Evolutionary conservation across 129 eudicot species (phyloP), one percentile per base, ranked within the genome.

Genomic region (Saussurea involucrata): DNA sequence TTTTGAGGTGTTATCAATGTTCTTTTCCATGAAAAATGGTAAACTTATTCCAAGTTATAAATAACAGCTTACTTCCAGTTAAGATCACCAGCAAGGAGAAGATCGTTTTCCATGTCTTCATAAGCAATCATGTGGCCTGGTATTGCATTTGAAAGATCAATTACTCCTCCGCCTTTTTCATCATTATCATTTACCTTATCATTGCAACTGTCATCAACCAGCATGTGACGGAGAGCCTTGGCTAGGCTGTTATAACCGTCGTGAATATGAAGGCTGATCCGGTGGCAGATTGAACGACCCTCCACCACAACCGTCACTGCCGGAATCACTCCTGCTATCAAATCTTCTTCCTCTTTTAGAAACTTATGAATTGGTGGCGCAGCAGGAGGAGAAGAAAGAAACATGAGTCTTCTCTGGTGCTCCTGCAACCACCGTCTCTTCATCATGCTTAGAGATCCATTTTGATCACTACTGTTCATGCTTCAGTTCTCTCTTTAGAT

Each of bases 71-170:
- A 93, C 98, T 87, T 85, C 98, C 98, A 93, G 15, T 87, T 80
- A 28, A 93, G 97, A 76, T 93, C 98, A 78, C 98, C 98, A 66
- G 84, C 98, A 65, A 93, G 93, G n/a, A 93, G 95, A 49, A 93
- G 96, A 85, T 93, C 98, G 73, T 93, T 93, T 66, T 93, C 98
- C 86, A 93, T 85, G 63, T 93, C 98, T 76, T 93, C 97, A 78
- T 93, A 93, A 73, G 98, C 98, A 85, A 93, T 83, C 53, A 93
- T 83, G 28, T 90, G 89, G 37, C 98, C 98, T 18, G 98, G 98
- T 4, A 93, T 70, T 20, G 98, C 98, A 66, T 93, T 93, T 6
- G 95, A 88, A 28, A 93, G 90, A 83, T 93, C 92, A 21, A 88
- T 24, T 42, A 74, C 55, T 49, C 32, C 80, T 27, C n/a, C n/a